These are phyloP conservation scores for Colletotrichum lentis DNA, from an alignment of 2,329 filamentous ascomycete genomes.

Conservation along the genomic window DNA sequence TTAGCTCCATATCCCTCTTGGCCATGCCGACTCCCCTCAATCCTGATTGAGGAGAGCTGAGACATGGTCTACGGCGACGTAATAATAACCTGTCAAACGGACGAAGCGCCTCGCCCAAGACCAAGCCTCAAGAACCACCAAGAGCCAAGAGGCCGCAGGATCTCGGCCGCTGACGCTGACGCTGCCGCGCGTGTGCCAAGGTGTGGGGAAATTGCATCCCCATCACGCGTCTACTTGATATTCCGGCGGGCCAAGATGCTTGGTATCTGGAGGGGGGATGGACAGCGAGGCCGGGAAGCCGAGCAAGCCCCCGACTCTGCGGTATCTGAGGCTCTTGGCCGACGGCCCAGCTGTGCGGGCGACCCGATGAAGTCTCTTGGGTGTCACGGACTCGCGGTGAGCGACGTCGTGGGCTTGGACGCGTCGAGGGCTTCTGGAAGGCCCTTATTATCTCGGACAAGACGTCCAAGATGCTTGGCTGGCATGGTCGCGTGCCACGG, in stretches of 20 bases:
- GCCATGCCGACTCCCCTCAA: not conserved
- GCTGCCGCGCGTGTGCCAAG: slow-evolving; percentile 7
- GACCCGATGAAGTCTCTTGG: not conserved
- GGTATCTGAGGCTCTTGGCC: not conserved
- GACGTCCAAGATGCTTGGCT: slow-evolving; percentile 22
- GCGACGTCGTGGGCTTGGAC: not conserved
- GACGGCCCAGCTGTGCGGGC: not conserved
- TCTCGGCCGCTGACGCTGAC: slow-evolving; percentile 9
- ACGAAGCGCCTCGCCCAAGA: no score
- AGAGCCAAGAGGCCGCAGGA: slow-evolving; percentile 1
- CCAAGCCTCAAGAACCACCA: slow-evolving; percentile 3
- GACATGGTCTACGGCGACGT: not conserved
- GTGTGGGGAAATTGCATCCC: not conserved
- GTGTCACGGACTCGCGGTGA: fast-evolving
- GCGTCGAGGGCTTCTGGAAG: not conserved
- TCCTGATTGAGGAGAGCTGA: not conserved
- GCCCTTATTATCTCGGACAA: slow-evolving; percentile 4
- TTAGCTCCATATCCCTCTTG: not conserved
- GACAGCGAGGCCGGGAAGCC: not conserved
- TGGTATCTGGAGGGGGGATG: no score
- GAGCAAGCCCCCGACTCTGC: not conserved
- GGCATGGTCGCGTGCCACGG: slow-evolving; percentile 2
- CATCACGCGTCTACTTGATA: not conserved
- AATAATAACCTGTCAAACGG: no score
- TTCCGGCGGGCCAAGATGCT: not conserved